Evolutionary conservation across 1,284 basidiomycete species (phyloP).

Genomic region (Trametes pubescens): DNA sequence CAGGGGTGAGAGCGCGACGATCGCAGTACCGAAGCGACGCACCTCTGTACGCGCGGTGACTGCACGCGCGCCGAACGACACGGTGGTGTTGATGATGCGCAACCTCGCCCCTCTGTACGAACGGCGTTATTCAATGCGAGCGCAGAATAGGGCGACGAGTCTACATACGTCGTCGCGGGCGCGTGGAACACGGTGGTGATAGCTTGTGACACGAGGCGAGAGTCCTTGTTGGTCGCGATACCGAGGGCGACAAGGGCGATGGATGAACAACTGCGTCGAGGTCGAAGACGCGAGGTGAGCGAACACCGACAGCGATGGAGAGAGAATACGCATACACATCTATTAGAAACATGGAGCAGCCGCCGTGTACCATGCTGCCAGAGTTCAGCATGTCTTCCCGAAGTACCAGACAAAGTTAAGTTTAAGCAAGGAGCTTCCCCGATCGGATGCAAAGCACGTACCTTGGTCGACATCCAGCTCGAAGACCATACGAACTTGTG

Average conservation of each 20-base stretch:
- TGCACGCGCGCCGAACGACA: constrained; percentile 25
- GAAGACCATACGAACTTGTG: constrained; percentile 23
- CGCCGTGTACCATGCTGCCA: constrained; percentile 18
- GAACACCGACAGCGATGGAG: neutral
- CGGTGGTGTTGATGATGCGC: constrained; percentile 22
- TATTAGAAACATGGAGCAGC: constrained; percentile 26
- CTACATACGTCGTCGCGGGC: constrained; percentile 62
- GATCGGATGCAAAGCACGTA: constrained; percentile 1
- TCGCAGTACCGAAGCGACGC: neutral
- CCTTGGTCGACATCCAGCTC: constrained; percentile 19
- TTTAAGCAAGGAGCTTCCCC: no score
- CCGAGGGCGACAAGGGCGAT: constrained; percentile 71
- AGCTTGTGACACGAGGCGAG: constrained; percentile 72
- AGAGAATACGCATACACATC: constrained; percentile 20
- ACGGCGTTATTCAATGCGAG: neutral
- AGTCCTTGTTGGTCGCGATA: constrained; percentile 59
- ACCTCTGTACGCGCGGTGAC: constrained; percentile 29
- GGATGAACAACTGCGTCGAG: constrained; percentile 57
- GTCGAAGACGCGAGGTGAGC: neutral
- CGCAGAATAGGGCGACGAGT: neutral
- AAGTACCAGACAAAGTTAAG: neutral
- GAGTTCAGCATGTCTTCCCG: constrained; percentile 27
- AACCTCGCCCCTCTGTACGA: constrained; percentile 12
- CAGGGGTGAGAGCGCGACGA: neutral
- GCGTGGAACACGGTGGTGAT: constrained; percentile 72